A percentile compares a stretch with the other conserved stretches of the same genome.
These are phyloP conservation scores for Heracleum sosnowskyi DNA, from an alignment of 129 eudicot species.

Conservation along the genomic window DNA sequence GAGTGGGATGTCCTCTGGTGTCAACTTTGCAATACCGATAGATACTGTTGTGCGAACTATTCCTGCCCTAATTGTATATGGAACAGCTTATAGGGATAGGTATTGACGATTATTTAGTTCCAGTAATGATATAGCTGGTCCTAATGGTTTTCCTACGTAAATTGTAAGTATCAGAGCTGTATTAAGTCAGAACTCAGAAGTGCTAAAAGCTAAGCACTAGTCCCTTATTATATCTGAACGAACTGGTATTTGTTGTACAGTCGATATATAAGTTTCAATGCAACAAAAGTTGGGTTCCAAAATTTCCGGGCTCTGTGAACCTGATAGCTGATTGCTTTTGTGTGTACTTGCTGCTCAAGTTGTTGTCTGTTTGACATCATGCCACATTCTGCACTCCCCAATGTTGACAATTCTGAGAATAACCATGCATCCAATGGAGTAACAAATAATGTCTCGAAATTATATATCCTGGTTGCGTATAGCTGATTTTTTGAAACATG, in stretches of 20 bases:
- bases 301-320: not conserved
- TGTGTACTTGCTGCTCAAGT: not conserved
- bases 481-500: too few species aligned
- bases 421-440: not conserved
- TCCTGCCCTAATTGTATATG: conserved; percentile 82
- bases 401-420: not conserved
- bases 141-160: not conserved
- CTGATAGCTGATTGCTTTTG: not conserved
- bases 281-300: not conserved
- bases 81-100: conserved; percentile 65
- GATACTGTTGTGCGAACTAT: conserved; percentile 63
- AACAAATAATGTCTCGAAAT: not conserved
- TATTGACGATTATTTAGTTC: conserved; percentile 20
- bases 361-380: not conserved
- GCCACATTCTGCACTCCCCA: not conserved
- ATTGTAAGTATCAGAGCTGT: not conserved
- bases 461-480: not conserved
- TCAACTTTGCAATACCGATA: conserved; percentile 90
- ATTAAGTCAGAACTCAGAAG: not conserved
- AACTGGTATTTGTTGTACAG: not conserved
- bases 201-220: not conserved
- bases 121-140: not conserved
- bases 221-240: not conserved
- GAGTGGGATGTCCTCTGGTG: conserved; percentile 81
- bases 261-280: not conserved